These are phyloP conservation scores for Leishmania amazonensis DNA, from an alignment of 208 protist genomes.

Conservation along the genomic window DNA sequence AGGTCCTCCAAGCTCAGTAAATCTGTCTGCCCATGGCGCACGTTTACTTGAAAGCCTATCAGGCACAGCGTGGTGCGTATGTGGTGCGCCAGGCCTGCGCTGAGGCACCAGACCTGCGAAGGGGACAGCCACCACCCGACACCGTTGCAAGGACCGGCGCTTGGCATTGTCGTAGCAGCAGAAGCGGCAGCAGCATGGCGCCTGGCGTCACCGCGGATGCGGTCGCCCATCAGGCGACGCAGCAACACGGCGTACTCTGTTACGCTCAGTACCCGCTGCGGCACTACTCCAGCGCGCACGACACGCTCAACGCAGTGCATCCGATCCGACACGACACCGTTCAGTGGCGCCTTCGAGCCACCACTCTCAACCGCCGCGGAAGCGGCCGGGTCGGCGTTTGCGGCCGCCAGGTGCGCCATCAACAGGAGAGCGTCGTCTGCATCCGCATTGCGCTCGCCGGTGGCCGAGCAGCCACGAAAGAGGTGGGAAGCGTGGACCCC, in stretches of 20 bases:
- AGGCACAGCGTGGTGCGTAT: conserved; percentile 57
- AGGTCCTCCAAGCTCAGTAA: conserved; percentile 64
- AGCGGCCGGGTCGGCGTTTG: conserved; percentile 16
- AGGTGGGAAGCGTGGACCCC: background rate
- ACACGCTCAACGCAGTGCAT: conserved; percentile 31
- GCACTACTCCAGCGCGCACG: conserved; percentile 45
- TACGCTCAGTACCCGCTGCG: conserved; percentile 40
- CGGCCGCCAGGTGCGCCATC: conserved; percentile 22
- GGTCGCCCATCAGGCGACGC: conserved; percentile 34
- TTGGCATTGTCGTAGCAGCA: background rate
- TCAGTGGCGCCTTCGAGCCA: background rate
- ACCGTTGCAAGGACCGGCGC: background rate
- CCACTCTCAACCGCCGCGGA: background rate
- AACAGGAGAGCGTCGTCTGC: background rate
- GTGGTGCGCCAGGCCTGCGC: conserved; percentile 33
- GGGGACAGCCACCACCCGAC: conserved; percentile 60
- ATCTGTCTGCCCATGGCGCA: conserved; percentile 36
- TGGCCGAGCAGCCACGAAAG: background rate
- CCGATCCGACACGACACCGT: background rate
- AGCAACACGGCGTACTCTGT: conserved; percentile 69
- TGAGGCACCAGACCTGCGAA: conserved; percentile 61
- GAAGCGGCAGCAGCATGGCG: background rate
- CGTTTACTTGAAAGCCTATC: conserved; percentile 58
- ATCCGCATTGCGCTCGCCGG: background rate
- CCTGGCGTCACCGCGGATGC: background rate